Base-by-base conservation (phyloP, 73 alveolate species). In the Durusdinium trenchii region DNA sequence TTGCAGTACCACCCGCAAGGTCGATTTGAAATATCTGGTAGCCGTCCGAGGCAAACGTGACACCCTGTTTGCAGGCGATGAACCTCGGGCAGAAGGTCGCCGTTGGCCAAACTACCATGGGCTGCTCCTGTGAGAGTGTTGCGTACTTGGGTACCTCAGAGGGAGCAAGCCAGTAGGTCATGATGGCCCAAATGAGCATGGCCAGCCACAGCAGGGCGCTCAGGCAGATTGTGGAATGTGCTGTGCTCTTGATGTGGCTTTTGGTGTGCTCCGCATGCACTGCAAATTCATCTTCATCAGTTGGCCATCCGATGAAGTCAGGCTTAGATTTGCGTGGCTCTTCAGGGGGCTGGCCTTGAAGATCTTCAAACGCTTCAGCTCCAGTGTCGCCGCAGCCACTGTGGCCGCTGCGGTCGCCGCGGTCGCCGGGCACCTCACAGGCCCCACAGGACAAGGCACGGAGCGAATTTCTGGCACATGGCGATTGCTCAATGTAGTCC, bases 181-280 rank as follows among this genome's bases (percentile, higher is more conserved):
- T 36, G 51, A 89, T 89, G 54, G 96, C 73, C 96, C 96, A 89
- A n/a, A 89, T 12, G 43, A 89, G 52, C 96, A 89, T 64, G 48
- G 96, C 96, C 38, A 89, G 62, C 96, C 96, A 57, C 36, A 89
- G 62, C 48, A 30, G 35, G 2, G 78, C 60, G 40, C 86, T 89
- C 40, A 86, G 73, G 54, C 62, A 64, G 40, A 89, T 89, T 9
- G 96, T 89, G 96, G 86, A 89, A n/a, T 89, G 96, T 6, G 96
- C 96, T 2, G 96, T 89, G 96, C 96, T 89, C 86, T 71, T 89
- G 71, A 81, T 81, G 28, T 81, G 91, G 57, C 91, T 81, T 26
- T 81, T 81, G 71, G 91, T 81, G 14, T 81, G 46, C 32, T 47
- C 71, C 10, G 91, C 91, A 48, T 81, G 26, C 14, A 81, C n/a